Base-by-base conservation (phyloP, 1,284 basidiomycete genomes). In the Fomitopsis schrenkii region DNA sequence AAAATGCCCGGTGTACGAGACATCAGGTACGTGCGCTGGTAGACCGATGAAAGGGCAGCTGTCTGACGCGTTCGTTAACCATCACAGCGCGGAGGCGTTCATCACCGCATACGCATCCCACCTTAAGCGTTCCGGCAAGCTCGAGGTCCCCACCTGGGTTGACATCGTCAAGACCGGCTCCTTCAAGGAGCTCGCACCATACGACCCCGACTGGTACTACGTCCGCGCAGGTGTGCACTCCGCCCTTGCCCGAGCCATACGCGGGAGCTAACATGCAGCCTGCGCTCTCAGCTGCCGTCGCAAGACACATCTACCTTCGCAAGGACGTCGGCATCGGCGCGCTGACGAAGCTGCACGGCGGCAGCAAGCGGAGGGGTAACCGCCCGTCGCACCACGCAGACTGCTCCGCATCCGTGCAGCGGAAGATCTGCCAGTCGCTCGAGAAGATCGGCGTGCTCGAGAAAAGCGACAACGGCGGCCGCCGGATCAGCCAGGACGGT, bases 131-230 rank as follows among this genome's bases (percentile, higher is more conserved):
- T 95, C 95, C 65, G 94, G 95, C 78, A 97, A 97, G 84, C 91
- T 97, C 73, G 97, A 99, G 83, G 94, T 99, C 69, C 97, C 97
- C 71, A 92, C 89, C 79, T 99, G 97, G 97, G 97, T 95, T 65
- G 97, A 99, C 80, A 86, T 98, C 72, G 97, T 99, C 79, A 99
- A 99, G 86, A 99, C 97, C 64, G 97, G 95, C 75, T 81, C 92
- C 66, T 97, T 85, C 87, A 99, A 98, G 83, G 97, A 99, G 83
- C 94, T 97, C 67, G 96, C 96, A 59, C 97, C 97, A 62, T 98
- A 98, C 82, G 95, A 99, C 80, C 93, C 94, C 58, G 97, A 99
- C 80, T 99, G 97, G 97, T 99, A 90, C 87, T 99, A 99, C 83
- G 85, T 97, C 75, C 95, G 97, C 72, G 93, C 96, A 79, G 95